A percentile compares a stretch with the other conserved stretches of the same genome.
These are phyloP conservation scores for Trichoderma erinaceum DNA, from an alignment of 495 filamentous ascomycete genomes.

Conservation along the genomic window DNA sequence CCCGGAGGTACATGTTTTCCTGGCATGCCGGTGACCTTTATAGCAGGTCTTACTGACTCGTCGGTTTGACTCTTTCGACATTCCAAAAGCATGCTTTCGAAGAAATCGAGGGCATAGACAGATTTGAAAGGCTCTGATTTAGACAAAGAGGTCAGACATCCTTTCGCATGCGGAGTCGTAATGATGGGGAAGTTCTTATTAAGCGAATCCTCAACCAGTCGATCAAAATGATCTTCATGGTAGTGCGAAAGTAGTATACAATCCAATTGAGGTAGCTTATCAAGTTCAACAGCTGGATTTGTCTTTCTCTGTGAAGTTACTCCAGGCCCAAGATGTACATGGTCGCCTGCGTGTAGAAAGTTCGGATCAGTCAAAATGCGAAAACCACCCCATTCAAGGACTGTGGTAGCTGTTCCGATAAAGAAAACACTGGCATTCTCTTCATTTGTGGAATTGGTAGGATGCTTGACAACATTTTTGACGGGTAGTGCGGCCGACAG, in stretches of 20 bases:
- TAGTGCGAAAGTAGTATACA: conserved; percentile 59
- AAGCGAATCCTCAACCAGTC: conserved; percentile 52
- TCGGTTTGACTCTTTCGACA: neutral
- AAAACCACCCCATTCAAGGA: conserved; percentile 58
- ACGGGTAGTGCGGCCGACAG: too few relatives aligned
- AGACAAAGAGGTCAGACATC: conserved; percentile 34
- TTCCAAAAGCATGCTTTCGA: conserved; percentile 44
- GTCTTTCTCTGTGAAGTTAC: conserved; percentile 47
- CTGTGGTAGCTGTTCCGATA: conserved; percentile 61
- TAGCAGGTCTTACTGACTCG: conserved; percentile 18
- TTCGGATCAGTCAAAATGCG: conserved; percentile 66
- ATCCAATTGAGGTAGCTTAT: conserved; percentile 56
- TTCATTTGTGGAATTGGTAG: too few relatives aligned
- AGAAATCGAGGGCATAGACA: conserved; percentile 45
- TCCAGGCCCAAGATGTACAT: conserved; percentile 61
- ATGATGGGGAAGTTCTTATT: conserved; percentile 56
- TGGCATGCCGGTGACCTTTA: conserved; percentile 62
- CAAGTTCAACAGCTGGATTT: conserved; percentile 56
- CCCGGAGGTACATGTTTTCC: conserved; percentile 62
- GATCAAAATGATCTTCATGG: conserved; percentile 63
- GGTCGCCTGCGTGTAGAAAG: conserved; percentile 63
- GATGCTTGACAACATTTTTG: too few relatives aligned
- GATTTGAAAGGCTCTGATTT: conserved; percentile 32
- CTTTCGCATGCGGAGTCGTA: conserved; percentile 57
- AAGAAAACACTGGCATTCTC: conserved; percentile 40